A percentile compares a stretch with the other conserved stretches of the same genome.
Evolutionary conservation across 306 rosid species (phyloP).

Genomic region (Begonia fuchsioides): DNA sequence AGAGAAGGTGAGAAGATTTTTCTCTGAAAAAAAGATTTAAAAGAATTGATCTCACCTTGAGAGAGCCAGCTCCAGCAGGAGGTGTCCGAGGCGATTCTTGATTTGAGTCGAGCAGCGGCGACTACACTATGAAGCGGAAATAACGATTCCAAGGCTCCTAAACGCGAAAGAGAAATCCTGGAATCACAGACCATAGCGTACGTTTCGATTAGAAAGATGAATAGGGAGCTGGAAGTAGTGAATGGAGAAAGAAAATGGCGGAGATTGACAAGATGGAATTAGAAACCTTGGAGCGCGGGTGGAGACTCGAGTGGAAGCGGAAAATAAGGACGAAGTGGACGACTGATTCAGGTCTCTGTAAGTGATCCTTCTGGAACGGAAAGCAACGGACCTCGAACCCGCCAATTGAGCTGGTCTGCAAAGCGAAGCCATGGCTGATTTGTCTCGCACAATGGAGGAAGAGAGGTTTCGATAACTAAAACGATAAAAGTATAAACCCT

Average conservation of each 20-base stretch:
- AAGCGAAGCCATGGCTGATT: slow-evolving; percentile 10
- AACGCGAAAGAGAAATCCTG: slow-evolving; percentile 38
- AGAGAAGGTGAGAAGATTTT: not conserved
- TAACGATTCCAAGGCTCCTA: slow-evolving; percentile 71
- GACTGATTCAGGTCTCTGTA: slow-evolving; percentile 18
- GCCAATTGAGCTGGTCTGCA: slow-evolving; percentile 55
- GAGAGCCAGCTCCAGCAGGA: slow-evolving; percentile 81
- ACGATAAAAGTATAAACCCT: too few species aligned
- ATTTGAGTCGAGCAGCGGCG: slow-evolving; percentile 76
- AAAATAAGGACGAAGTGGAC: slow-evolving; percentile 19
- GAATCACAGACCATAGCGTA: not conserved
- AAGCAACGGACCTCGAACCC: slow-evolving; percentile 31
- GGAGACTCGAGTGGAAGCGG: slow-evolving; percentile 25
- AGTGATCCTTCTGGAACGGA: slow-evolving; percentile 30
- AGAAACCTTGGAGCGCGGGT: slow-evolving; percentile 46
- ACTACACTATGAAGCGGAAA: slow-evolving; percentile 78
- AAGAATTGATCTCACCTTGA: slow-evolving; percentile 30
- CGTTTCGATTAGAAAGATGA: not conserved
- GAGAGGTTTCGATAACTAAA: not conserved
- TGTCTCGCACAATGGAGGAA: not conserved
- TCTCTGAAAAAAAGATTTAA: slow-evolving; percentile 9
- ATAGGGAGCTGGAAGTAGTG: too few species aligned
- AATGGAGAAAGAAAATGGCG: not conserved
- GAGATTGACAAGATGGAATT: not conserved
- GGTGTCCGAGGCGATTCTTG: slow-evolving; percentile 60